phyloP scores from a whole-genome alignment of 768 basidiomycete genomes.

The Amanita rubescens region DNA sequence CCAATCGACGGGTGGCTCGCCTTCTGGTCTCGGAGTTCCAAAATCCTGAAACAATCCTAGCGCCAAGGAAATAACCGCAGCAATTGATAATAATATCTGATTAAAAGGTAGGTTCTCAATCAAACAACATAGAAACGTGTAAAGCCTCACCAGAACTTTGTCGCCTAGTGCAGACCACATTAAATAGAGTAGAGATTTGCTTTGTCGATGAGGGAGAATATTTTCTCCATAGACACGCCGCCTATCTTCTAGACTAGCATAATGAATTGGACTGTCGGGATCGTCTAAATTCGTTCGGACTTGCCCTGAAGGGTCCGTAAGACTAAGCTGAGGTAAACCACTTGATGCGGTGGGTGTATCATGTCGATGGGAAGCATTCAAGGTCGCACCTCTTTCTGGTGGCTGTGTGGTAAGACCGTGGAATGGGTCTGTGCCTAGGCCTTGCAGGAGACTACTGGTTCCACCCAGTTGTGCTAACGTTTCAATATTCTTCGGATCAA shows the following conservation, averaged over 20 bases:
- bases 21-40: constrained; percentile 52
- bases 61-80: constrained; percentile 88
- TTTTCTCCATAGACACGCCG: constrained; percentile 70
- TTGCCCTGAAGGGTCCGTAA: constrained; percentile 28
- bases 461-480: constrained; percentile 68
- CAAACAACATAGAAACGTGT: constrained; percentile 1
- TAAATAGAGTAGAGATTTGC: constrained; percentile 62
- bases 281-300: constrained; percentile 16
- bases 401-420: constrained; percentile 34
- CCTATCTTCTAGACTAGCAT: constrained; percentile 52
- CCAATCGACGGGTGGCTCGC: constrained; percentile 86
- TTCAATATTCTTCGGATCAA: constrained; percentile 83
- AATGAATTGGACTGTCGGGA: constrained; percentile 21
- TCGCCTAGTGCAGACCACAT: constrained; percentile 89
- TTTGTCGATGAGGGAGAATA: constrained; percentile 58
- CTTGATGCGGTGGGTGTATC: constrained; percentile 16
- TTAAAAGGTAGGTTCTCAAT: not conserved
- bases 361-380: constrained; percentile 15
- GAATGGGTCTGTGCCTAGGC: constrained; percentile 62
- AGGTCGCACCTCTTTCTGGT: constrained; percentile 17
- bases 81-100: constrained; percentile 84
- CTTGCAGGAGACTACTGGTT: constrained; percentile 50
- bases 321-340: constrained; percentile 26
- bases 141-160: constrained; percentile 71
- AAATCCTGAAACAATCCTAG: constrained; percentile 94